Evolutionary conservation across 805 yeast genomes (phyloP).

Genomic region (Saccharomycopsis schoenii): DNA sequence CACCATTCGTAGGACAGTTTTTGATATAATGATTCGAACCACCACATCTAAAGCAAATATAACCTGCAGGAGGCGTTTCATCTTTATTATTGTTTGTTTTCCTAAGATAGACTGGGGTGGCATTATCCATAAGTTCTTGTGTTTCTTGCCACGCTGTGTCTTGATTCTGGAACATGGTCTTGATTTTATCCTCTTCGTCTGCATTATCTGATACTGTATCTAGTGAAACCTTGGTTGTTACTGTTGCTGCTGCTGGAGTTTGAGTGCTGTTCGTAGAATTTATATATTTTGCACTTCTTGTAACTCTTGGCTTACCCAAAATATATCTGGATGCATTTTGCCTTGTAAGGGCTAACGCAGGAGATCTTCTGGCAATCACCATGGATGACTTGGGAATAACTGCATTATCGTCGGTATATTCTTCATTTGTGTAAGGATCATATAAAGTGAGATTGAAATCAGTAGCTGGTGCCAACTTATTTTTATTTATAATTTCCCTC

Average conservation of each 20-base stretch:
- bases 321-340: conserved; percentile 50
- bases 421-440: conserved; percentile 62
- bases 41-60: conserved; percentile 94
- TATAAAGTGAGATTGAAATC: conserved; percentile 72
- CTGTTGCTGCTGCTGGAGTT: conserved; percentile 17
- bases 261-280: conserved; percentile 20
- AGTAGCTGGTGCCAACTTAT: conserved; percentile 71
- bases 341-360: conserved; percentile 42
- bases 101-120: conserved; percentile 61
- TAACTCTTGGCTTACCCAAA: conserved; percentile 17
- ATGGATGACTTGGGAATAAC: conserved; percentile 87
- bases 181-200: conserved; percentile 79
- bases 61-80: conserved; percentile 93
- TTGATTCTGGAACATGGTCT: conserved; percentile 86
- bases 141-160: conserved; percentile 92
- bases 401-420: conserved; percentile 78
- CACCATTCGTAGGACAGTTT: conserved; percentile 89
- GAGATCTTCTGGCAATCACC: conserved; percentile 72
- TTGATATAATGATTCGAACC: conserved; percentile 93
- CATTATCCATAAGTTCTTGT: conserved; percentile 82
- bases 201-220: conserved; percentile 28
- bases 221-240: conserved; percentile 17
- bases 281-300: conserved; percentile 3
- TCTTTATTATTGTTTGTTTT: conserved; percentile 21
- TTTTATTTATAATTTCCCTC: conserved; percentile 75